Evolutionary conservation across 352 stramenopile genomes (phyloP), one percentile per base, ranked within the genome.

Genomic region (Globisporangium viniferum): DNA sequence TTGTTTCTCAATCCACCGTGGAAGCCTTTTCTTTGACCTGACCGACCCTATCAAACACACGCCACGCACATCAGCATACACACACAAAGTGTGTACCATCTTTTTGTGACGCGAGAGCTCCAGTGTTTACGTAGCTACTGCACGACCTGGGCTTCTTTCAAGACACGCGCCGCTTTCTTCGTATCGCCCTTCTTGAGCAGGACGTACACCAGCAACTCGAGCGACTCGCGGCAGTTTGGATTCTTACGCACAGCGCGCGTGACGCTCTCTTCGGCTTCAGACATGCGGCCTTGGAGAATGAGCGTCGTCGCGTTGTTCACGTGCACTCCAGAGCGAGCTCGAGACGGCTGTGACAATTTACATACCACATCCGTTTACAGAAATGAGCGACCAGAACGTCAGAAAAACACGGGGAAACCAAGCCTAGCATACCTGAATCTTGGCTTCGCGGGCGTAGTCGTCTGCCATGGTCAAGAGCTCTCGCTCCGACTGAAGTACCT

Each of bases 121-220:
- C 27, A 41, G 6, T 41, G 6, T 5, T 31, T 31, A 14, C 24
- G 7, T 1, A 10, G 48, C 58, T 70, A 92, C 63, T 89, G 79
- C 49, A 78, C 72, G 53, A 96, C 86, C 55, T 94, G 88, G 22
- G 88, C 88, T 73, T 94, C 88, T 79, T 94, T 94, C 49, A 96
- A 71, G 59, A 96, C 86, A 24, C 88, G 88, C 73, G 93, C 73
- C 35, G 88, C 86, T 71, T 96, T 96, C 79, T 94, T 96, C 68
- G 86, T 89, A 67, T 94, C 86, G 24, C 85, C 86, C 78, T 96
- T 96, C 80, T 92, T 93, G 57, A 96, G 72, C 66, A 94, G 73
- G 62, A 96, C 87, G 74, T 96, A 96, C 63, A 96, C 88, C 75
- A 96, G 77, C 46, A 94, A 71, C 71, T 94, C 85, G 33, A 96